These are phyloP conservation scores for Colletotrichum tofieldiae DNA, from an alignment of 2,329 filamentous ascomycete species.

Conservation along the genomic window DNA sequence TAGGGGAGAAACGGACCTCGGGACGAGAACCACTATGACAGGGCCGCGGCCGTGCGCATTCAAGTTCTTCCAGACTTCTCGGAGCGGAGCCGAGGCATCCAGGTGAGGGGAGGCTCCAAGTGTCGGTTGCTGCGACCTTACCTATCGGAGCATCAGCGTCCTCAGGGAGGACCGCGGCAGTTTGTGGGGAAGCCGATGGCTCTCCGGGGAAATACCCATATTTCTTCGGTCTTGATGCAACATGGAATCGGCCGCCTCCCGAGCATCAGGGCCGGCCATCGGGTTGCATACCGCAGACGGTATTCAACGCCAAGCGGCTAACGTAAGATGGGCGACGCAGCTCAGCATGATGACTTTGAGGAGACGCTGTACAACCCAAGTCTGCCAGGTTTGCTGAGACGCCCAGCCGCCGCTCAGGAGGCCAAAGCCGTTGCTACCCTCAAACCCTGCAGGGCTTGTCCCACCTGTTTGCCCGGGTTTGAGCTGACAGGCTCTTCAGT, in stretches of 20 bases:
- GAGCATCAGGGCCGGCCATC: slow-evolving; percentile 6
- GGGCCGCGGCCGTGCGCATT: slow-evolving; percentile 36
- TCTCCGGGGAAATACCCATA: slow-evolving; percentile 30
- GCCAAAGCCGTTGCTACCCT: slow-evolving; percentile 39
- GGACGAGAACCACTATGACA: slow-evolving; percentile 32
- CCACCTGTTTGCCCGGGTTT: slow-evolving; percentile 23
- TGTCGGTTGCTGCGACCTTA: neutral
- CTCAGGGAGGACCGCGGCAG: neutral
- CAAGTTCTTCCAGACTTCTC: slow-evolving; percentile 21
- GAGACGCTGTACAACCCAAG: neutral
- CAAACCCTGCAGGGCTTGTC: slow-evolving; percentile 11
- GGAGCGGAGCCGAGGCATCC: slow-evolving; percentile 41
- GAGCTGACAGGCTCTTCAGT: neutral
- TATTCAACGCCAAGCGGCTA: neutral
- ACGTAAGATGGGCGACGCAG: slow-evolving; percentile 14
- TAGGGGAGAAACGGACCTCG: slow-evolving; percentile 31
- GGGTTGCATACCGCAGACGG: neutral
- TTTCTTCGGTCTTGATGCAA: slow-evolving; percentile 8
- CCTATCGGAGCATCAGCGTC: neutral
- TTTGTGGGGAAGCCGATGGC: slow-evolving; percentile 16
- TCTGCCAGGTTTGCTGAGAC: neutral
- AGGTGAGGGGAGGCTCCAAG: slow-evolving; percentile 32
- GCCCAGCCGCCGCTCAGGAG: neutral
- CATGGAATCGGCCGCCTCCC: neutral
- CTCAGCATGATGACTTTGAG: neutral